Conservation (phyloP, 306 rosid species). For the Lathyrus oleraceus region DNA sequence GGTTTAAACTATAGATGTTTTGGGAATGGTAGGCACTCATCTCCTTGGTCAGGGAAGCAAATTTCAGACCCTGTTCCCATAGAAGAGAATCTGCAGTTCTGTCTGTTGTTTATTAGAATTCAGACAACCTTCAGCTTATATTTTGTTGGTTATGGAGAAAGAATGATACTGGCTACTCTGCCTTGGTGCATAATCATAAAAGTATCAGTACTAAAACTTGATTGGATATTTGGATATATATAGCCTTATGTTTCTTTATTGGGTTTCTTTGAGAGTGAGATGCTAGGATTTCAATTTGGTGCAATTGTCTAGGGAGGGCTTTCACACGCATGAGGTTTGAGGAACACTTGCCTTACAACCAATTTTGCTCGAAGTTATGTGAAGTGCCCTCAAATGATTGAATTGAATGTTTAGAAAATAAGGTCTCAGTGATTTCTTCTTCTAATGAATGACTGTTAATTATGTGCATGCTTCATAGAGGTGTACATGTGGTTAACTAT, state of each 20-base stretch:
- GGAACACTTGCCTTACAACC: slow-evolving; percentile 14
- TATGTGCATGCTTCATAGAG: slow-evolving; percentile 2
- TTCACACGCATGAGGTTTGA: neutral
- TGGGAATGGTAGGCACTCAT: slow-evolving; percentile 2
- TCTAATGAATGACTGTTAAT: neutral
- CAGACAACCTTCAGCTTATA: slow-evolving; percentile 2
- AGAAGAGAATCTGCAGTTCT: slow-evolving; percentile 2
- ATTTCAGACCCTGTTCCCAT: neutral
- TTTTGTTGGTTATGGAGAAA: slow-evolving; percentile 11
- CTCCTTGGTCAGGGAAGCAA: slow-evolving; percentile 15
- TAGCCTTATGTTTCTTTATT: neutral
- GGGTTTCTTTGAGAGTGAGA: slow-evolving; percentile 17
- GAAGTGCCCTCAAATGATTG: slow-evolving; percentile 7
- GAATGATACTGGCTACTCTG: neutral
- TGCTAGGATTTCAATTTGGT: slow-evolving; percentile 23
- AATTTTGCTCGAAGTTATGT: neutral
- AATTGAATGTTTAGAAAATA: neutral
- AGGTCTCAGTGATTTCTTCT: neutral
- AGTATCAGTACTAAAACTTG: neutral
- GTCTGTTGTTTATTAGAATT: neutral
- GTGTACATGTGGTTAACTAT: neutral
- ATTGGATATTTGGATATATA: slow-evolving; percentile 13
- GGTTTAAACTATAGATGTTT: neutral
- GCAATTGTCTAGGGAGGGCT: slow-evolving; percentile 4
- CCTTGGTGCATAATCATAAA: neutral